A percentile compares a stretch with the other conserved stretches of the same genome.
Evolutionary conservation across 805 yeast genomes (phyloP).

Genomic region (Debaryomyces hansenii): DNA sequence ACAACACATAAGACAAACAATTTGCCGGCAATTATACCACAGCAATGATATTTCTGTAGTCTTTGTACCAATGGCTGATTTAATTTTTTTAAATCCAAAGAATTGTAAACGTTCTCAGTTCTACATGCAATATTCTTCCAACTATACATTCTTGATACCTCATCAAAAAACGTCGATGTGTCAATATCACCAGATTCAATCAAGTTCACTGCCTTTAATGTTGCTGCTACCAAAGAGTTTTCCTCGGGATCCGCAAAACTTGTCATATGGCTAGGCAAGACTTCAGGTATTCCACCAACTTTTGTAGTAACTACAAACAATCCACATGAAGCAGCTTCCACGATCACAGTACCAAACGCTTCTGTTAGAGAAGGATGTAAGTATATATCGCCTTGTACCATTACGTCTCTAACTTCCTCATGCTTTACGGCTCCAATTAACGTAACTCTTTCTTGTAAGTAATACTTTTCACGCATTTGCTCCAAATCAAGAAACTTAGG

Average conservation of each 20-base stretch:
- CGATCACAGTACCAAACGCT: slow-evolving; percentile 95
- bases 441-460: slow-evolving; percentile 83
- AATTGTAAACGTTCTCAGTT: slow-evolving; percentile 78
- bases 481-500: slow-evolving; percentile 92
- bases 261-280: slow-evolving; percentile 89
- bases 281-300: slow-evolving; percentile 98
- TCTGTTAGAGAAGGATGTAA: slow-evolving; percentile 93
- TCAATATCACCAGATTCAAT: slow-evolving; percentile 61
- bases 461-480: slow-evolving; percentile 87
- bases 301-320: slow-evolving; percentile 88
- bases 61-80: slow-evolving; percentile 58
- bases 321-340: slow-evolving; percentile 98
- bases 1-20: slow-evolving; percentile 77
- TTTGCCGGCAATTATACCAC: slow-evolving; percentile 85
- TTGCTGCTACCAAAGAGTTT: slow-evolving; percentile 71
- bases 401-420: slow-evolving; percentile 88
- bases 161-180: slow-evolving; percentile 74
- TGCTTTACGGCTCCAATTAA: slow-evolving; percentile 86
- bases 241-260: slow-evolving; percentile 88
- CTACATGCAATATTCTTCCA: slow-evolving; percentile 89
- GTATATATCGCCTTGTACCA: slow-evolving; percentile 92
- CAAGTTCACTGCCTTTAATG: slow-evolving; percentile 65
- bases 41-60: slow-evolving; percentile 61
- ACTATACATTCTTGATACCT: slow-evolving; percentile 79
- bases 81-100: slow-evolving; percentile 37